A percentile compares a stretch with the other conserved stretches of the same genome.
Evolutionary conservation across 1,284 basidiomycete species (phyloP).

Genomic region (Sparassis latifolia): DNA sequence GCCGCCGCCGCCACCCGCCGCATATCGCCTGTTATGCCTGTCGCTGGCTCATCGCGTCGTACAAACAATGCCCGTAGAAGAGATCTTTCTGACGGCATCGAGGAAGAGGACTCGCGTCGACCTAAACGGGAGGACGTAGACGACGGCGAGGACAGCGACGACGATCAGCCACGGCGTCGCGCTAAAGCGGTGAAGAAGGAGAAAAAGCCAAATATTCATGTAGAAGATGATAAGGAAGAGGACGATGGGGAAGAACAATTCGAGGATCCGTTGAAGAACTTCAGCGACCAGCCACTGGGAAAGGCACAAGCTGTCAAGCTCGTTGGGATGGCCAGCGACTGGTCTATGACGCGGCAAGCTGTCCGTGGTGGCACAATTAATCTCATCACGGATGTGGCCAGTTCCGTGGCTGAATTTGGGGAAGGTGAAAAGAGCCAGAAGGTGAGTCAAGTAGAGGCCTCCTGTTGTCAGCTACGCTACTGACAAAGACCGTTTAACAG

Average conservation of each 20-base stretch:
- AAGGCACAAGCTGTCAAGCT: constrained; percentile 44
- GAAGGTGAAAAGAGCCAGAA: constrained; percentile 47
- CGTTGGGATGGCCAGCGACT: constrained; percentile 51
- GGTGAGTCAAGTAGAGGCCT: constrained; percentile 27
- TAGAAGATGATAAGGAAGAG: constrained; percentile 26
- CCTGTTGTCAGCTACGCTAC: not conserved
- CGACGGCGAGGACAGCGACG: constrained; percentile 43
- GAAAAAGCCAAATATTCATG: constrained; percentile 27
- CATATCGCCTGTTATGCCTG: constrained; percentile 32
- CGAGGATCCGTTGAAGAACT: constrained; percentile 34
- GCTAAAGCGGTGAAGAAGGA: constrained; percentile 36
- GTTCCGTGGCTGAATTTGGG: constrained; percentile 54
- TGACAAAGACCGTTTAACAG: constrained; percentile 27
- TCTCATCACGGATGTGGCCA: constrained; percentile 49
- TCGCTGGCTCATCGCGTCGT: constrained; percentile 36
- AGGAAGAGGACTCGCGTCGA: constrained; percentile 40
- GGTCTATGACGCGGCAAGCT: constrained; percentile 43
- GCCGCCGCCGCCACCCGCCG: no score
- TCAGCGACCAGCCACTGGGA: constrained; percentile 55
- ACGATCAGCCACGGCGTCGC: constrained; percentile 28
- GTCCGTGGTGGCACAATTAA: constrained; percentile 38
- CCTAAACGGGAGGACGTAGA: constrained; percentile 30
- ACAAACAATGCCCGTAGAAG: constrained; percentile 27
- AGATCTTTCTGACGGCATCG: constrained; percentile 41
- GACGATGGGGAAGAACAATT: constrained; percentile 19